Percentiles rank a stretch among this genome's conserved stretches.
Evolutionary conservation across 257 asterid genomes (phyloP).

Genomic region (Linderniella brevidens): DNA sequence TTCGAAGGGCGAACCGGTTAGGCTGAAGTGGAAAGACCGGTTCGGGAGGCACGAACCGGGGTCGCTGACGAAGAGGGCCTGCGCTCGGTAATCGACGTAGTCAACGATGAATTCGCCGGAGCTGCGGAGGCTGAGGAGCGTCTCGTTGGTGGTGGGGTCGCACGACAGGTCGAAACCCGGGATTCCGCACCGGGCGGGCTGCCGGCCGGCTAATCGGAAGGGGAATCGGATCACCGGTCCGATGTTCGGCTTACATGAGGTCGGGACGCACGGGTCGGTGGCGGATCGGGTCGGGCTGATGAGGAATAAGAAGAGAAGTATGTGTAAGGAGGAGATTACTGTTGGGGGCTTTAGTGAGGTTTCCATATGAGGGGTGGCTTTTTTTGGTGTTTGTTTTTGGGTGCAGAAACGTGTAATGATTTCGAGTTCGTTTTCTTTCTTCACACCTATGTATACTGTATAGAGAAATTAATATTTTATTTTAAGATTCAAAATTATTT

Average conservation of each 20-base stretch:
- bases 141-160: constrained; percentile 21
- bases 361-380: too few relatives aligned
- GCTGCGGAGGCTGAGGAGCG: constrained; percentile 39
- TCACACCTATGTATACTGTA: too few relatives aligned
- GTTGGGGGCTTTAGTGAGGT: too few relatives aligned
- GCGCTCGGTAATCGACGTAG: constrained; percentile 37
- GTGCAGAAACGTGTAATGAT: too few relatives aligned
- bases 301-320: constrained; percentile 8
- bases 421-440: too few relatives aligned
- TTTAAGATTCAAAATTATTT: too few relatives aligned
- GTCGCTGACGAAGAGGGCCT: constrained; percentile 33
- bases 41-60: constrained; percentile 40
- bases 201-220: constrained; percentile 29
- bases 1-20: constrained; percentile 26
- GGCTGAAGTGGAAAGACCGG: constrained; percentile 33
- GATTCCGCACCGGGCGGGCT: constrained; percentile 34
- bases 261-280: constrained; percentile 25
- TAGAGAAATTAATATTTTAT: too few relatives aligned
- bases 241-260: constrained; percentile 18
- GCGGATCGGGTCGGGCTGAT: constrained; percentile 11
- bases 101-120: constrained; percentile 60
- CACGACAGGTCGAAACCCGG: constrained; percentile 65
- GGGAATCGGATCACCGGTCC: constrained; percentile 61
- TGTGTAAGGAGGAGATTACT: background rate
- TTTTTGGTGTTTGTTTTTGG: too few relatives aligned